Evolutionary conservation across 2,329 filamentous ascomycete genomes (phyloP), one percentile per base, ranked within the genome.

Genomic region (Fusarium phyllophilum): DNA sequence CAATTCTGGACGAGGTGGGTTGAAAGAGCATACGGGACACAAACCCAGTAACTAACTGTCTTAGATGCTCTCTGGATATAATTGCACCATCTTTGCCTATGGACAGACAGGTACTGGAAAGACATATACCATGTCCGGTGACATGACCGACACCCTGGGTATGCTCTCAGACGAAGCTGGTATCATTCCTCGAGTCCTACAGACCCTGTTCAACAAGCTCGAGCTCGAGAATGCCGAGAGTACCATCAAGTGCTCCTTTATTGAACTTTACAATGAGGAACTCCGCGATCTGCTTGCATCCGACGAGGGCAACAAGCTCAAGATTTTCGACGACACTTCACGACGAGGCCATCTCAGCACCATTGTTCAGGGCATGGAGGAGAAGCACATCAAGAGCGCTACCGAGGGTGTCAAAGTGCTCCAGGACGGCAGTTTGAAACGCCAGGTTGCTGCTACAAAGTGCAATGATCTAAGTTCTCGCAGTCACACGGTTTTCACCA

Each of bases 371-470:
- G 96, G 96, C 8, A 97, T 99, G 94, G 97, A 98, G 82, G 96
- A 99, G 83, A 93, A 93, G 12, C 94, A 97, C 81, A 97, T 99
- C 78, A 93, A 94, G 79, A 93, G 87, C 73, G 95, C 96, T 1
- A 88, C 89, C 18, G 93, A 95, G 57, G 96, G 96, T 69, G 95
- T 99, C 82, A 93, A 94, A 83, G 88, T 98, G 71, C 89, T 99
- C 51, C 94, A 96, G 77, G 89, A 92, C 73, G 97, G 96, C 71
- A 98, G 95, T 82, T 88, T 96, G 84, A 97, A 95, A 83, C 93
- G 96, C 56, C 96, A 99, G 83, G 96, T 99, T n/a, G 97, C 96
- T 11, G 95, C 97, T 8, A 99, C 96, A n/a, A 98, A 98, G 83
- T 99, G 96, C 89, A 99, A 99, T 81, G 96, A 99, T 78, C 90